Percentiles rank a stretch among this genome's conserved stretches.
Evolutionary conservation across 805 yeast genomes (phyloP).

Genomic region (Ogataea philodendri): DNA sequence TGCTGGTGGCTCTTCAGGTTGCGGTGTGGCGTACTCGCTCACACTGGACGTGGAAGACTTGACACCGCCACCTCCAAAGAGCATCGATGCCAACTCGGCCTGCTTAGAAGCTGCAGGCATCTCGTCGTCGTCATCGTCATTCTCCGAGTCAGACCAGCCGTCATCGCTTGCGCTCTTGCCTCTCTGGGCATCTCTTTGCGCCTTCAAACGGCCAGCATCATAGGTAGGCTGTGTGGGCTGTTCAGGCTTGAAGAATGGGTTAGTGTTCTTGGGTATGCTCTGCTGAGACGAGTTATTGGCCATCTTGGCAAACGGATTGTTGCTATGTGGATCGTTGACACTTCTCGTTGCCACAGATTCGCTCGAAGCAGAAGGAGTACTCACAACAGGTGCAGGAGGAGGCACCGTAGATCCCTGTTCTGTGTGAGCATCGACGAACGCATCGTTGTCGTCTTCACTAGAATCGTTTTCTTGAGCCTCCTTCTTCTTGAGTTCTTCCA

Average conservation of each 20-base stretch:
- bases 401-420: constrained; percentile 7
- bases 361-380: constrained; percentile 17
- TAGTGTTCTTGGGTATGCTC: constrained; percentile 31
- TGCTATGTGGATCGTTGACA: constrained; percentile 32
- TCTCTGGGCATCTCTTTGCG: constrained; percentile 72
- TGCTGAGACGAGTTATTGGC: constrained; percentile 15
- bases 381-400: constrained; percentile 18
- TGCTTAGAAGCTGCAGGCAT: constrained; percentile 49
- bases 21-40: constrained; percentile 19
- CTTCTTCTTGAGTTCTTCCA: constrained; percentile 49
- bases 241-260: constrained; percentile 60
- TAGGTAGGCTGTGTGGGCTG: constrained; percentile 33
- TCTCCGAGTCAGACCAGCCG: constrained; percentile 43
- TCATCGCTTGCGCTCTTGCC: constrained; percentile 45
- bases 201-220: constrained; percentile 60
- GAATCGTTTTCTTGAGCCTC: constrained; percentile 36
- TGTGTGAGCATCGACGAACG: constrained; percentile 14
- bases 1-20: constrained; percentile 14
- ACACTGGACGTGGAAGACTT: constrained; percentile 33
- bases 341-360: constrained; percentile 2
- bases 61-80: constrained; percentile 58
- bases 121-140: constrained; percentile 45
- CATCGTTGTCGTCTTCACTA: constrained; percentile 24
- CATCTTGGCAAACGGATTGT: constrained; percentile 50
- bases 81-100: constrained; percentile 52